Evolutionary conservation across 2,329 filamentous ascomycete species (phyloP), one percentile per base, ranked within the genome.

Genomic region (Apiospora rasikravindrae): DNA sequence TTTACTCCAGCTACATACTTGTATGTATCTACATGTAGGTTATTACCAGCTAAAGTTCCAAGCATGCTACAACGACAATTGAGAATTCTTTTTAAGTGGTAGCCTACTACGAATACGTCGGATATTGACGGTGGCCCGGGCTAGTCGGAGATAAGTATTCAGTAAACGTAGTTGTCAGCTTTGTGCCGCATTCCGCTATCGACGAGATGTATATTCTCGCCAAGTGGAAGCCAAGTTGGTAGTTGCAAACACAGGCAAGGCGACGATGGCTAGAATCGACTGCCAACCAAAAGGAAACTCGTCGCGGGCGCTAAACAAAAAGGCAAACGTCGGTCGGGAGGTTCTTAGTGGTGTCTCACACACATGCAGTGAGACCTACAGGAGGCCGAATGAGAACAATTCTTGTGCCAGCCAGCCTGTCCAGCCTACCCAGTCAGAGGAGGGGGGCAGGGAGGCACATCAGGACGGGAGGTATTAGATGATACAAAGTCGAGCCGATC

Each of bases 401-500:
- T 37, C 33, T 6, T 37, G 33, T 47, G 22, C 6, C n/a, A n/a
- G n/a, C n/a, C n/a, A n/a, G n/a, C n/a, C n/a, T n/a, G 1, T 47
- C 44, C 16, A 47, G 44, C 45, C 45, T 49, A 49, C 29, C 24
- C 24, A 29, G 51, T 53, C 45, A n/a, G 22, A 10, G n/a, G 51
- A 19, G 8, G 26, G 51, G n/a, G n/a, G 51, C 6, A 19, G 26
- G 51, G n/a, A 13, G 49, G 24, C n/a, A 37, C 33, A 7, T 37
- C 33, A 7, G 33, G 33, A 37, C 33, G 33, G 33, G 33, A 37
- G 33, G 2, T 1, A 7, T 37, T 37, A 5, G 8, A 37, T 22
- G 53, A 33, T 22, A 61, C 53, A 61, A 61, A 61, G 53, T 61
- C 53, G 53, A 61, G 26, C 53, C 26, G 53, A 61, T 61, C 53